Base-by-base conservation (phyloP, 495 filamentous ascomycete genomes). In the Acidomyces sp. region DNA sequence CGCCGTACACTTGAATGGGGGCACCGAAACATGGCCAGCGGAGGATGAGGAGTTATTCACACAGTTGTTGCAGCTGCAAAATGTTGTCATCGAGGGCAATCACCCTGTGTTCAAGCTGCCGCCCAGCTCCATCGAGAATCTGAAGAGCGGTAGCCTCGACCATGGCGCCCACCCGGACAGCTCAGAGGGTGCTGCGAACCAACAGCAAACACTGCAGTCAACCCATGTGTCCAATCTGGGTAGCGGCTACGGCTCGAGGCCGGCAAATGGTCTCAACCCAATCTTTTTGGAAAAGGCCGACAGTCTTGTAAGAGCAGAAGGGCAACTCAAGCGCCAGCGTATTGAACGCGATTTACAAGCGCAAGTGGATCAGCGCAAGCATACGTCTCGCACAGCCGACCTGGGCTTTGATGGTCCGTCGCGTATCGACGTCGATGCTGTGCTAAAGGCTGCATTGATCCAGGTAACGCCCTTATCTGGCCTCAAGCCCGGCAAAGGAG, bases 261-360 rank as follows among this genome's bases (percentile, higher is more conserved):
- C n/a, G n/a, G n/a, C n/a, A n/a, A n/a, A n/a, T 18, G 63, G 68
- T 45, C 80, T 88, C 51, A 74, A 86, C 57, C 83, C 84, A 22
- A 75, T 92, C 19, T 68, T 92, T 47, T 62, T 88, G 58, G 74
- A 78, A 39, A 93, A 94, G 57, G 86, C 86, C 34, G 81, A 85
- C 53, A 76, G 80, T 51, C 63, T 88, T 33, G 75, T 85, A 39
- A 79, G 77, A 57, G 86, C 84, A 51, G 85, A 93, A 58, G 68
- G 84, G 45, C 75, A 82, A 48, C 55, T 87, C 39, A 82, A 84
- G 56, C 74, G 92, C 33, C 74, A 85, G 56, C 74, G 78, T 34
- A 58, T 95, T 53, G 90, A 99, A 56, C 73, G 75, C 41, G 62
- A 63, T 13, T 66, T 97, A 47, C 77, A 73, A 54, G 76, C 87